Evolutionary conservation across 2,329 filamentous ascomycete genomes (phyloP), one percentile per base, ranked within the genome.

Genomic region (Botryosphaeria dothidea): DNA sequence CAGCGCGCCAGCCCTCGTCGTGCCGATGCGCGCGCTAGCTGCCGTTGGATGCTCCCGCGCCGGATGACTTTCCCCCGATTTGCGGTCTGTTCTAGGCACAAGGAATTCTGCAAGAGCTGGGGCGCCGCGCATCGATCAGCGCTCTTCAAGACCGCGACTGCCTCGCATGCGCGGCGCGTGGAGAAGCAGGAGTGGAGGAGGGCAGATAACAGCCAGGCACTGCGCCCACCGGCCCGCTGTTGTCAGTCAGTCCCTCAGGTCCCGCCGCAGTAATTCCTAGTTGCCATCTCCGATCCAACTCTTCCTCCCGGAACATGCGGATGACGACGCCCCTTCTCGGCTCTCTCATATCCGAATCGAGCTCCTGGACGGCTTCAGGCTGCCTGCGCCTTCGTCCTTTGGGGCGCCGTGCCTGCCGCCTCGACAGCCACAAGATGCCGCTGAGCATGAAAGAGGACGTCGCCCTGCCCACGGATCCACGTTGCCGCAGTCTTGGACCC

Each of bases 251-350:
- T 11, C 38, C 11, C 17, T 7, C 5, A 7, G 17, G 38, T 8
- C 38, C 17, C 38, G 27, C 41, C 56, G 56, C 56, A 60, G 56
- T 60, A 60, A 60, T 60, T 27, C 8, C 43, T 15, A 15, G 11
- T 7, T 13, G 11, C 38, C 36, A 29, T 27, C 52, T 41, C 52
- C 52, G 34, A 56, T 41, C 23, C 38, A 25, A n/a, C 23, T 21
- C 11, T 15, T 41, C 21, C 38, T 7, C 54, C 23, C 54, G 54
- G 54, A 43, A 45, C 25, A 11, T 36, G 38, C 38, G 54, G 54
- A 29, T 43, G 54, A 57, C 54, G 54, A n/a, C 36, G 54, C 54
- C 54, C 54, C 54, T 58, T 58, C 54, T 29, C 54, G 54, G 54
- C n/a, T 21, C 27, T 15, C 41, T 60, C 56, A 60, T 60, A 48